These are phyloP conservation scores for Cadophora malorum DNA, from an alignment of 2,329 filamentous ascomycete genomes.

Conservation along the genomic window DNA sequence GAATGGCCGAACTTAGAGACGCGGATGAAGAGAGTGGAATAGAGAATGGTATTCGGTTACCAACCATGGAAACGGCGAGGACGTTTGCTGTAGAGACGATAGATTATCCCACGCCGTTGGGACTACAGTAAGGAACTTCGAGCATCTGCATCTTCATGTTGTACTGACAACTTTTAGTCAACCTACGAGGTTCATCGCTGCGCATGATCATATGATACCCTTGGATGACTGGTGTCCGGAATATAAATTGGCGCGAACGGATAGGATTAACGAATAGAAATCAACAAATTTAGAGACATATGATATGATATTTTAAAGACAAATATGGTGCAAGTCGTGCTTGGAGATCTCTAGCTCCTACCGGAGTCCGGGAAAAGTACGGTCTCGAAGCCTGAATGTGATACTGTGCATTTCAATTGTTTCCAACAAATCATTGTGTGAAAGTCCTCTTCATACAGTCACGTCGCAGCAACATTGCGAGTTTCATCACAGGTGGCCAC, in stretches of 20 bases:
- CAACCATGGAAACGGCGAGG: slow-evolving; percentile 39
- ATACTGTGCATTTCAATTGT: no score
- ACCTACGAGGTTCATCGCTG: slow-evolving; percentile 34
- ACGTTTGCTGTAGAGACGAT: slow-evolving; percentile 43
- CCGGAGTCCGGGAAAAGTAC: no score
- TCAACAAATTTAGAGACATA: no score
- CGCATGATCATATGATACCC: slow-evolving; percentile 24
- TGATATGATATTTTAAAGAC: no score
- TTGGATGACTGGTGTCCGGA: slow-evolving; percentile 41
- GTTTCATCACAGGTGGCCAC: no score
- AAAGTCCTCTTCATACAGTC: no score
- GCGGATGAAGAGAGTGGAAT: slow-evolving; percentile 31
- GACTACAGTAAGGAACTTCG: slow-evolving; percentile 38
- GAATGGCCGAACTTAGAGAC: slow-evolving; percentile 29
- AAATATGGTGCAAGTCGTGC: no score
- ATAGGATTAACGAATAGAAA: slow-evolving; percentile 24
- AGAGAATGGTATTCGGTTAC: slow-evolving; percentile 35
- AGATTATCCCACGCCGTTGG: slow-evolving; percentile 40
- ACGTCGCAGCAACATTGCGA: no score
- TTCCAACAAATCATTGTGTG: no score
- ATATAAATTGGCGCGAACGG: slow-evolving; percentile 34
- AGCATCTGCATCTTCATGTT: neutral
- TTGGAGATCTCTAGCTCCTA: no score
- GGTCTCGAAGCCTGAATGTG: no score
- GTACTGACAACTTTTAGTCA: slow-evolving; percentile 29